These are phyloP conservation scores for Trametes sp. DNA, from an alignment of 1,284 basidiomycete species.

Conservation along the genomic window DNA sequence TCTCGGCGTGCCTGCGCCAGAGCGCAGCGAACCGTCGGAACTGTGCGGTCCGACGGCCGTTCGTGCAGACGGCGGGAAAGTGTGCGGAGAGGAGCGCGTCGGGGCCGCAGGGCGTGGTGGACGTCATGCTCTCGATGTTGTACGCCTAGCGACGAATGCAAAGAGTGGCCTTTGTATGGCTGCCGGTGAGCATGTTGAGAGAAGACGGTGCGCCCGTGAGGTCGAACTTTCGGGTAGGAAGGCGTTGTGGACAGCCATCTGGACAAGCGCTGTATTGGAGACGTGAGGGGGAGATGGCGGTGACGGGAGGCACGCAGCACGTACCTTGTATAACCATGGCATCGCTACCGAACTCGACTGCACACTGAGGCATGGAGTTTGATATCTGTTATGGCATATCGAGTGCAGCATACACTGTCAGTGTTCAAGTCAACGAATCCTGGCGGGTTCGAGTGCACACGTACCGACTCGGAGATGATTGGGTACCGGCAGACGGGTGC, in stretches of 20 bases:
- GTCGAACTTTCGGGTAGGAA: slow-evolving; percentile 45
- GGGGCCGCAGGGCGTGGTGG: slow-evolving; percentile 61
- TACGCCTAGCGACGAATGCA: slow-evolving; percentile 62
- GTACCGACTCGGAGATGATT: too few species aligned
- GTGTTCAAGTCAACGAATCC: too few species aligned
- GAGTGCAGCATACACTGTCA: too few species aligned
- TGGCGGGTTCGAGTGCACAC: too few species aligned
- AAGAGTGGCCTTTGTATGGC: slow-evolving; percentile 46
- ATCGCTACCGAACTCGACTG: slow-evolving; percentile 64
- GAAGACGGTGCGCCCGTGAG: slow-evolving; percentile 20
- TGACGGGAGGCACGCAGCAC: not conserved
- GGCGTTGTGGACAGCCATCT: slow-evolving; percentile 56
- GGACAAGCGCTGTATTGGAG: slow-evolving; percentile 54
- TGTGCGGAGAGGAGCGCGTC: slow-evolving; percentile 50
- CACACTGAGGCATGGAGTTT: slow-evolving; percentile 52
- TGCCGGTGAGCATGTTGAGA: slow-evolving; percentile 16
- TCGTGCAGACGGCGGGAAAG: slow-evolving; percentile 43
- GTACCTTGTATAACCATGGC: slow-evolving; percentile 61
- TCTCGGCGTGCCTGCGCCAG: slow-evolving; percentile 51
- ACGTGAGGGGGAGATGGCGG: not conserved
- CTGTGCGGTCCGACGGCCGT: slow-evolving; percentile 52
- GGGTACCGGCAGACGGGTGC: too few species aligned
- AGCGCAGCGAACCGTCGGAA: slow-evolving; percentile 56
- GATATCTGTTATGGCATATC: too few species aligned
- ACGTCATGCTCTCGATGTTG: slow-evolving; percentile 57